Base-by-base conservation (phyloP, 2,329 filamentous ascomycete species). In the Domatiomyces globalis region DNA sequence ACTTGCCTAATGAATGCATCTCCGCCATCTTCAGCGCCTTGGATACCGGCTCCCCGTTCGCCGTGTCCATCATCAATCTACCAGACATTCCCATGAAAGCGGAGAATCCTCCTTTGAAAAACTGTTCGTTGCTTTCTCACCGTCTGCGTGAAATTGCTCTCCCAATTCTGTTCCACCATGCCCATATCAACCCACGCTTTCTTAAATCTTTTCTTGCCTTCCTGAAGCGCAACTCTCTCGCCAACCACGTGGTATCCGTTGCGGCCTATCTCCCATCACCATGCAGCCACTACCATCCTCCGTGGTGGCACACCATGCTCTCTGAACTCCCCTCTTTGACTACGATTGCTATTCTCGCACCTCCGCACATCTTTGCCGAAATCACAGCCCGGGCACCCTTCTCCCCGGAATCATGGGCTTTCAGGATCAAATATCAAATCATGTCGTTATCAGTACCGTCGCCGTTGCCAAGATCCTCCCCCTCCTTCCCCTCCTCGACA, bases 391-490 rank as follows among this genome's bases (percentile, higher is more conserved):
- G 75, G 4, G 71, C 70, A 52, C 69, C 84, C 25, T 73, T 77
- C 48, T 69, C 78, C 42, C 71, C 71, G 8, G 78, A 84, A 60
- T 69, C 70, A 4, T 84, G 80, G 80, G 75, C 75, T 20, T 85
- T 85, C 58, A 73, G 79, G 51, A 78, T 79, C 55, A 73, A 74
- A 5, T 75, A 77, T 49, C 83, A 87, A 58, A 73, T 82, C 43
- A 63, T 87, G 22, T 25, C 22, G 6, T 5, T 70, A 72, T 49
- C 63, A 79, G 27, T 59, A 67, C 27, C 63, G 59, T 19, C 51
- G 59, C 6, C 22, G 22, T 25, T 6, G 22, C 6, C 22, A 25
- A 25, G 22, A 19, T 50, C 48, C 48, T 45, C 29, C 51, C 49
- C 43, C 22, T 45, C 33, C 8, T 50, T 45, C 56, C 53, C 43